Evolutionary conservation across 2,329 filamentous ascomycete genomes (phyloP).

Genomic region (Coleophoma cylindrospora): DNA sequence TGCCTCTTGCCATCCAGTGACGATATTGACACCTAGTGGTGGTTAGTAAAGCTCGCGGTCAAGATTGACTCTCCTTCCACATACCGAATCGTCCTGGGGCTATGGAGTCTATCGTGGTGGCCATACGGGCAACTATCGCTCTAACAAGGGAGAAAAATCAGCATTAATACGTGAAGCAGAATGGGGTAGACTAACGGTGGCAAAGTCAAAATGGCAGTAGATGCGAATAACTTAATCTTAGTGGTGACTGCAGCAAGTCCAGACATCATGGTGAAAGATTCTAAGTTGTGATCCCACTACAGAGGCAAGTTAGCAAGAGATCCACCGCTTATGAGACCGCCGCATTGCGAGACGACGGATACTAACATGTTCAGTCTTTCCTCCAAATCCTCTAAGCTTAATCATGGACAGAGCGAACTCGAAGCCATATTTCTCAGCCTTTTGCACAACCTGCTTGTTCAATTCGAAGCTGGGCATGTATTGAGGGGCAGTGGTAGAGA

Average conservation of each 20-base stretch:
- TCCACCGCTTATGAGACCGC: too few relatives aligned
- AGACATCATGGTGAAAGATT: constrained; percentile 25
- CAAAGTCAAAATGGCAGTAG: constrained; percentile 20
- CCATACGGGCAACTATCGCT: constrained; percentile 22
- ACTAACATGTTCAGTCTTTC: constrained; percentile 13
- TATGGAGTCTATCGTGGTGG: constrained; percentile 21
- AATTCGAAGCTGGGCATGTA: constrained; percentile 23
- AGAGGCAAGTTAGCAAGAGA: too few relatives aligned
- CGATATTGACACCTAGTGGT: constrained; percentile 20
- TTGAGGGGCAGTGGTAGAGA: constrained; percentile 23
- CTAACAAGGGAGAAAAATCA: too few relatives aligned
- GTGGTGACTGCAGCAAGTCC: constrained; percentile 23
- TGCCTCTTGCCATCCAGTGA: constrained; percentile 24
- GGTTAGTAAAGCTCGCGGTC: neutral
- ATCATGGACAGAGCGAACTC: constrained; percentile 24
- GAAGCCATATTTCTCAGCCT: constrained; percentile 23
- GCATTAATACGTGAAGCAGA: too few relatives aligned
- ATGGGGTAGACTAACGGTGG: constrained; percentile 8
- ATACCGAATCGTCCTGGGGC: constrained; percentile 21
- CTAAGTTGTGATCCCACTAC: constrained; percentile 26
- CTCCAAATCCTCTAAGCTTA: constrained; percentile 23
- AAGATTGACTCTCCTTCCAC: neutral
- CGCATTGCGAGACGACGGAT: too few relatives aligned
- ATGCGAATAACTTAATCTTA: constrained; percentile 24
- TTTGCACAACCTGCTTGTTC: constrained; percentile 18